These are phyloP conservation scores for Dictyophora rubrovolvata DNA, from an alignment of 768 basidiomycete genomes.

Conservation along the genomic window DNA sequence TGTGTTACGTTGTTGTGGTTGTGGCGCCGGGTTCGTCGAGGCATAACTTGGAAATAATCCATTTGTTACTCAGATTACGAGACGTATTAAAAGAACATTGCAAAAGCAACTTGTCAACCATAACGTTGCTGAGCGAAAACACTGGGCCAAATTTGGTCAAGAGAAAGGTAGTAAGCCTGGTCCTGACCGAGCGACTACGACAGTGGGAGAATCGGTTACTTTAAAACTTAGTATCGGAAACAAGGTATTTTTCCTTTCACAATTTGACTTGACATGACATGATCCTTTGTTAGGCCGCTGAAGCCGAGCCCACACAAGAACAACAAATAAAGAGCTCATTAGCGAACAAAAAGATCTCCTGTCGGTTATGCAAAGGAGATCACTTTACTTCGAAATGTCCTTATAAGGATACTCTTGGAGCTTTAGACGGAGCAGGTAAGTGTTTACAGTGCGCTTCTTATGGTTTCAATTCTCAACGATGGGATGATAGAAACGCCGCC, in stretches of 20 bases:
- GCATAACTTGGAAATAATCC: conserved; percentile 1
- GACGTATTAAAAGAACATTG: conserved; percentile 74
- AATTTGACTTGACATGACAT: neutral
- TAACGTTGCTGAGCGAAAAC: conserved; percentile 84
- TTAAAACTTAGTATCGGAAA: conserved; percentile 48
- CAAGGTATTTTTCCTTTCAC: conserved; percentile 40
- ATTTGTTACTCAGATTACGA: conserved; percentile 53
- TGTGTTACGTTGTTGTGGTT: too few species aligned
- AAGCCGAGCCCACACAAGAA: conserved; percentile 56
- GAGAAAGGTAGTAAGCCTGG: conserved; percentile 83
- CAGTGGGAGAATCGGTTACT: conserved; percentile 67
- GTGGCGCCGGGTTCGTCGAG: conserved; percentile 5
- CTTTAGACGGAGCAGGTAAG: conserved; percentile 51
- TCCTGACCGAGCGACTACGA: conserved; percentile 88
- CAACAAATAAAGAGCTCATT: conserved; percentile 57
- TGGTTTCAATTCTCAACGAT: neutral
- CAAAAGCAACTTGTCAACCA: conserved; percentile 93
- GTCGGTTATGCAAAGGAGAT: conserved; percentile 91
- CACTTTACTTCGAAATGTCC: conserved; percentile 99
- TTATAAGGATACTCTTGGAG: conserved; percentile 87
- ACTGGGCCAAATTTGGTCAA: conserved; percentile 88
- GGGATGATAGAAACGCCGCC: conserved; percentile 27
- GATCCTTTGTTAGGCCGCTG: conserved; percentile 36
- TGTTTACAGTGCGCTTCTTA: neutral
- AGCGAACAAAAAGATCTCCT: conserved; percentile 69